Base-by-base conservation (phyloP, 2,329 filamentous ascomycete species). In the Thermoascus crustaceus region DNA sequence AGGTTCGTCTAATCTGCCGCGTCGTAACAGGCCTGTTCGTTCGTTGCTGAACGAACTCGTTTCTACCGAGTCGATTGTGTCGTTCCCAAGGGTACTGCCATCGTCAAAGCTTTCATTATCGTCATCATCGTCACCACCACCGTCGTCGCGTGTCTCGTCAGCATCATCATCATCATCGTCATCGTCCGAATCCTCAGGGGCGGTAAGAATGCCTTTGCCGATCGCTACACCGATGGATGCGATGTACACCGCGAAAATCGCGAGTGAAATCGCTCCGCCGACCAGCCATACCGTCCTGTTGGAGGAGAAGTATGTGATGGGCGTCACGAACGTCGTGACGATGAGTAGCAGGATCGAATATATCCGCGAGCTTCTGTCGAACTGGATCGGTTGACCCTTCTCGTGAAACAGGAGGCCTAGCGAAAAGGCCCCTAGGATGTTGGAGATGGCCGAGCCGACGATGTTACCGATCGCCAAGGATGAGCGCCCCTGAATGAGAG, bases 371-470 rank as follows among this genome's bases (percentile, higher is more conserved):
- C 66, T 72, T n/a, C 47, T 43, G 41, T 74, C 71, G 39, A 73
- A 74, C 1, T 39, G 30, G 7, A 61, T 48, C 1, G 40, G 34
- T n/a, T n/a, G n/a, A n/a, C n/a, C n/a, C 1, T 43, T 43, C 5
- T 52, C 48, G 38, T 63, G 54, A 44, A 64, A 69, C 3, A 74
- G 46, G 1, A 75, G 55, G 4, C 69, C 71, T 1, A 75, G 55
- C 1, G 69, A 71, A 45, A 75, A 75, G 8, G 72, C 72, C 10
- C 71, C 72, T 2, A 74, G 59, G 33, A 74, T 71, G 36, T 75
- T 75, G 32, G 71, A 73, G 30, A 75, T 70, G 22, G 63, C 58
- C 11, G 69, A 71, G n/a, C 71, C 71, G 40, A 74, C 48, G 32
- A 75, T 60, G 40, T 75, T 76, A n/a, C 71, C 72, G 1, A 74